Base-by-base conservation (phyloP, 2,329 filamentous ascomycete genomes). In the Trichoderma sp. region DNA sequence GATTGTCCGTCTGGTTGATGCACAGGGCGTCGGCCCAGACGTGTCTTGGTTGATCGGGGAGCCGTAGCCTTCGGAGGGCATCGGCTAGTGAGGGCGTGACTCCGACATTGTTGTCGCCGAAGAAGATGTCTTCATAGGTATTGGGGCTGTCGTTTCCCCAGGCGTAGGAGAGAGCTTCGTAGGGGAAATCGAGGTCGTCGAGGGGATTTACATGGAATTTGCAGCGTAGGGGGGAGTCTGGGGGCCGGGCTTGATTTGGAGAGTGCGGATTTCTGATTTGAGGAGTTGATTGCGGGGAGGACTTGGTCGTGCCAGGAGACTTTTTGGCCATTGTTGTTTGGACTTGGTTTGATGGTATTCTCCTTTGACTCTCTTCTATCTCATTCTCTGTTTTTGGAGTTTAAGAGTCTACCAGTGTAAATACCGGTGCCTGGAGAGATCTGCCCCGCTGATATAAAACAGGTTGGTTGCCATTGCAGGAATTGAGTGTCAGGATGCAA, bases 11-110 rank as follows among this genome's bases (percentile, higher is more conserved):
- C 12, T 72, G 59, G 59, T 72, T 72, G 38, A 72, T 72, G 38
- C 69, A 72, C 8, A 72, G n/a, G 5, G 69, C 69, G 16, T 72
- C 69, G 35, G 56, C 69, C 69, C 69, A 72, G 27, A 72, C n/a
- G 14, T 53, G n/a, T 11, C 59, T 31, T 12, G 59, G 38, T 1
- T 64, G 27, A 4, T 64, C 29, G n/a, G 60, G 12, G 18, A 50
- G 69, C 5, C 69, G 69, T 8, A 72, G 29, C 3, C 59, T 14
- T 2, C 27, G 69, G n/a, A 72, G 69, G 29, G 69, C 69, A 53
- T 72, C 31, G 12, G 69, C 69, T 8, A 72, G 59, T 2, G 59
- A 29, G 6, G 27, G 27, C 3, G 69, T 64, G 8, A 72, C 69
- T 16, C 59, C 69, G 27, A 72, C 56, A 2, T 18, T 11, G 59